phyloP scores from a whole-genome alignment of 192 early-diverging fungal genomes.

The Gigaspora rosea region DNA sequence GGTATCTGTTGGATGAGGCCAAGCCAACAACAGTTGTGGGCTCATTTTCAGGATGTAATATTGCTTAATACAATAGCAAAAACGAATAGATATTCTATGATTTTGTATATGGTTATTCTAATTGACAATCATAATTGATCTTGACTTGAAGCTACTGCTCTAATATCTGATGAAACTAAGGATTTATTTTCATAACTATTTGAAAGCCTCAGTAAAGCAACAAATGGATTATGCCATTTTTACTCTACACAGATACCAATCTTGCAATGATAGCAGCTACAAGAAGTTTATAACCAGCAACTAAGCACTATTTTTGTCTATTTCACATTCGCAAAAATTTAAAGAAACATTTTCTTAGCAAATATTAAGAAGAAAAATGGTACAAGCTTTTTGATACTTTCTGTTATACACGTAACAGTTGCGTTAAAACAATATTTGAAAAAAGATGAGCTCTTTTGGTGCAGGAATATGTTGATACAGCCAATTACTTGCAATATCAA shows the following conservation, averaged over 20 bases:
- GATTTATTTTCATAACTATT: background rate
- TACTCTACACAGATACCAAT: slow-evolving; percentile 5
- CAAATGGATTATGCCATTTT: background rate
- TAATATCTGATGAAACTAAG: background rate
- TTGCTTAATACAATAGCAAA: too few species aligned
- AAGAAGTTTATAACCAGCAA: background rate
- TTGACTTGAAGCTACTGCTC: background rate
- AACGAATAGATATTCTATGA: too few species aligned
- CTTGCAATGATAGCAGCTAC: background rate
- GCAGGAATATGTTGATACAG: background rate
- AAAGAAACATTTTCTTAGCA: background rate
- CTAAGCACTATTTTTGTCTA: background rate
- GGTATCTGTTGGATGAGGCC: background rate
- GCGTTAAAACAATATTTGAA: background rate
- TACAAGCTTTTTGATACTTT: background rate
- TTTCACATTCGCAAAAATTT: slow-evolving; percentile 8
- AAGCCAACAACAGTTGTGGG: too few species aligned
- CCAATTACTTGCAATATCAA: background rate
- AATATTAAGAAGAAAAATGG: background rate
- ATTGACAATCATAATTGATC: background rate
- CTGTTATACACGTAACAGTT: background rate
- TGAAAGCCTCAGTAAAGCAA: background rate
- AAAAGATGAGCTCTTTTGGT: background rate
- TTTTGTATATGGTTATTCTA: background rate
- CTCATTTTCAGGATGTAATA: too few species aligned